Conservation (phyloP, 345 rosid genomes). For the Ricinus communis region DNA sequence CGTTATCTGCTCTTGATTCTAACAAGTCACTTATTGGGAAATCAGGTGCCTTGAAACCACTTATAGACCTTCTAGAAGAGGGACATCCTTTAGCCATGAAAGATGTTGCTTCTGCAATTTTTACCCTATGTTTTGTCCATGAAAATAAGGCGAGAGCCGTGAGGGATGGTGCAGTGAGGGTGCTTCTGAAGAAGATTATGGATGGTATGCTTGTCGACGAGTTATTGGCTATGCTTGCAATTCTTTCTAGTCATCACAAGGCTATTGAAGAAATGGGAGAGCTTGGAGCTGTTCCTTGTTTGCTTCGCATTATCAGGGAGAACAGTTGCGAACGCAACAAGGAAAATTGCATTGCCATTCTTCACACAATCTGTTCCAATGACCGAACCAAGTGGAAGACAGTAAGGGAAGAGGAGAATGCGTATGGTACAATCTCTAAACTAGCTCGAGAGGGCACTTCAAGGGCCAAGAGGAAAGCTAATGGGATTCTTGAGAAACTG, state of each 20-base stretch:
- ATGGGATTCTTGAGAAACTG: conserved; percentile 71
- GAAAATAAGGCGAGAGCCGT: conserved; percentile 88
- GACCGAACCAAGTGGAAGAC: conserved; percentile 80
- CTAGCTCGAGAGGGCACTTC: conserved; percentile 81
- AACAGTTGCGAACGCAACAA: conserved; percentile 73
- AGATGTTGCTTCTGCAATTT: conserved; percentile 92
- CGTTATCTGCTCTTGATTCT: conserved; percentile 83
- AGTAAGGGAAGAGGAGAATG: conserved; percentile 74
- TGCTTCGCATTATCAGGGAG: conserved; percentile 67
- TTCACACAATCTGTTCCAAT: conserved; percentile 60
- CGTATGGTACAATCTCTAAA: conserved; percentile 63
- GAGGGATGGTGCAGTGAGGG: conserved; percentile 74
- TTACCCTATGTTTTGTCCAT: conserved; percentile 67
- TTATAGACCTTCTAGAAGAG: conserved; percentile 70
- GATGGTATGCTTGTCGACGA: conserved; percentile 71
- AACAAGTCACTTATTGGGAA: conserved; percentile 79
- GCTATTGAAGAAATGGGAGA: conserved; percentile 78
- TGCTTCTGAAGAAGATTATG: conserved; percentile 62
- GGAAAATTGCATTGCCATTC: conserved; percentile 82
- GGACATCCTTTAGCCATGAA: conserved; percentile 77
- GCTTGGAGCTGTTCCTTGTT: conserved; percentile 67
- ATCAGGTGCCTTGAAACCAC: conserved; percentile 72
- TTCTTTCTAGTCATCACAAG: conserved; percentile 71
- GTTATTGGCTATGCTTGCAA: conserved; percentile 77
- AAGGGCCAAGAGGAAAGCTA: conserved; percentile 94